These are phyloP conservation scores for Kodamaea ohmeri DNA, from an alignment of 1,139 yeast species.

Conservation along the genomic window DNA sequence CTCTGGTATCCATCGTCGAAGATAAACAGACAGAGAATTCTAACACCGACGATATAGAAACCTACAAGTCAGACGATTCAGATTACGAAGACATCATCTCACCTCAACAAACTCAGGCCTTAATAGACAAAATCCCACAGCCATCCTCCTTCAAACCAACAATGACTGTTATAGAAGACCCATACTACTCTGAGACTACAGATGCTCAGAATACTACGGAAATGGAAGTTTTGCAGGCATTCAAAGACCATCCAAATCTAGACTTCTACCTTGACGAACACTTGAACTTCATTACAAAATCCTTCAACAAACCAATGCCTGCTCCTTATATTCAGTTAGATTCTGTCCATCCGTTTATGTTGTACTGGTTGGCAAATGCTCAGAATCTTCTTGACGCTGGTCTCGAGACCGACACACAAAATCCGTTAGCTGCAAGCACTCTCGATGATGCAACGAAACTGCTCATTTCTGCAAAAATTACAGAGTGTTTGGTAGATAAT, in stretches of 20 bases:
- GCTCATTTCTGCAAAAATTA: constrained; percentile 26
- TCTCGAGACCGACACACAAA: too few relatives aligned
- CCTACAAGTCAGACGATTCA: constrained; percentile 4
- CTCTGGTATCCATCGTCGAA: constrained; percentile 2
- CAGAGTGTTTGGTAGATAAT: constrained; percentile 26
- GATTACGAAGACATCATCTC: constrained; percentile 8
- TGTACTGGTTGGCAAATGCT: constrained; percentile 79
- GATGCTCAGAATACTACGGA: constrained; percentile 15
- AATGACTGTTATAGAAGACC: constrained; percentile 10
- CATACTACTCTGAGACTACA: constrained; percentile 16
- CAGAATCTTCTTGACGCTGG: constrained; percentile 14
- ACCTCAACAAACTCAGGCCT: neutral
- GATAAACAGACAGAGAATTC: neutral
- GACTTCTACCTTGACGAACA: constrained; percentile 16
- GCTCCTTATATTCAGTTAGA: constrained; percentile 53
- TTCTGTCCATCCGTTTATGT: constrained; percentile 88
- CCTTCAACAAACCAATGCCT: constrained; percentile 49
- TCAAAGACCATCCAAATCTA: constrained; percentile 10
- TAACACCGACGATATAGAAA: too few relatives aligned
- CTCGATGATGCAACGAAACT: constrained; percentile 10
- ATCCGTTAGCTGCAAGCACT: too few relatives aligned
- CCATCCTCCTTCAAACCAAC: constrained; percentile 8
- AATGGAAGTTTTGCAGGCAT: constrained; percentile 14
- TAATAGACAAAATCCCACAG: constrained; percentile 6
- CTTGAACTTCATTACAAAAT: constrained; percentile 19